Evolutionary conservation across 805 yeast species (phyloP), one percentile per base, ranked within the genome.

Genomic region (Candida sonorensis): DNA sequence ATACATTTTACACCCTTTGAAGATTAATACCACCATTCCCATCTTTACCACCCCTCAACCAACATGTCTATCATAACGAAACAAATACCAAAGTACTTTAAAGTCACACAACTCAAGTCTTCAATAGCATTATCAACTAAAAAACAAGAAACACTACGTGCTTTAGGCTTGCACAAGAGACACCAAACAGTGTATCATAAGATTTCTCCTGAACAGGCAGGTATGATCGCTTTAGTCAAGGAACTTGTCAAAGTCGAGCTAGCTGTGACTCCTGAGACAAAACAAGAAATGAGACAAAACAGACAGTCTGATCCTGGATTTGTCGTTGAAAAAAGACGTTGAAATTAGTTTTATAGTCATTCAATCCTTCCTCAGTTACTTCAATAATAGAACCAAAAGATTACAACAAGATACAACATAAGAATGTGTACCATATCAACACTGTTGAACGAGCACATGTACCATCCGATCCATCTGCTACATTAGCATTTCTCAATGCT

Each of bases 181-280:
- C 84, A 88, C 33, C 77, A 78, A 24, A 72, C 79, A 2, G 78
- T 76, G 3, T 88, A 81, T 59, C 88, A 77, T 48, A 60, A 62
- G 29, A 85, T 83, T 4, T 68, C 81, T 10, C 87, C 94, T 11
- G 73, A 80, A 21, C 72, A 80, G 38, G 96, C 97, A 3, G 95
- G 95, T 56, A 77, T 79, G 65, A 69, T 90, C 35, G 75, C 85
- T 20, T 66, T 70, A 37, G 84, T 90, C 28, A 90, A 90, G 58
- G 97, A 90, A 56, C 65, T 90, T 35, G 88, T 90, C 7, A 73
- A 72, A 29, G 92, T 90, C 18, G 90, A 86, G 45, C 62, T 86
- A 23, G 76, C 81, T 9, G 78, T 76, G 27, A 59, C 64, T 18
- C 61, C 62, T 13, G 58, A 76, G 45, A 57, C 76, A 1, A 69